Conservation (phyloP, 2,329 filamentous ascomycete species). For the Colletotrichum noveboracense region DNA sequence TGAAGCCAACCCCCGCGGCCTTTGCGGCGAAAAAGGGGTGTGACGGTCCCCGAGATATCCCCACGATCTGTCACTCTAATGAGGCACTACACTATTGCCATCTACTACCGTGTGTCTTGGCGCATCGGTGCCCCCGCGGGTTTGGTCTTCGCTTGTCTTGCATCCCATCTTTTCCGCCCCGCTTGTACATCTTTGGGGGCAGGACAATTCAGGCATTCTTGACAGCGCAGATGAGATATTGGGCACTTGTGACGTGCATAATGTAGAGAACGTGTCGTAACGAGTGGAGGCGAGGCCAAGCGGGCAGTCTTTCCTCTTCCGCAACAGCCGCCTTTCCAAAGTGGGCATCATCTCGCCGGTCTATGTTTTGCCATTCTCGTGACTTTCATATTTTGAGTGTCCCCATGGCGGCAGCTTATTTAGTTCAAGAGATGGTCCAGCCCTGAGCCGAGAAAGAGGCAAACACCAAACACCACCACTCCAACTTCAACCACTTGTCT, state of each 20-base stretch:
- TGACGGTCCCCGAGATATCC: slow-evolving; percentile 6
- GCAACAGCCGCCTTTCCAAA: not conserved
- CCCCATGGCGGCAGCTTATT: not conserved
- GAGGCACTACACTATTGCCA: not conserved
- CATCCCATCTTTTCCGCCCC: not conserved
- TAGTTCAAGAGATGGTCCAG: not conserved
- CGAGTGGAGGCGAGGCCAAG: not conserved
- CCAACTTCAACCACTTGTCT: not conserved
- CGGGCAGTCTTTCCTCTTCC: slow-evolving; percentile 3
- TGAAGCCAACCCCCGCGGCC: not conserved
- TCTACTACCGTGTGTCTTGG: not conserved
- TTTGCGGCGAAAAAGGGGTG: not conserved
- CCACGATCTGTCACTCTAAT: not conserved
- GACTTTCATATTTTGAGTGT: not conserved
- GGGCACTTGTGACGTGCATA: not conserved
- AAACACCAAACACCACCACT: not conserved
- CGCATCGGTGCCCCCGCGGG: not conserved
- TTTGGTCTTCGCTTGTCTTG: not conserved
- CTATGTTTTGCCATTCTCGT: not conserved
- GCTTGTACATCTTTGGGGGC: not conserved
- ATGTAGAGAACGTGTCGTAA: slow-evolving; percentile 6
- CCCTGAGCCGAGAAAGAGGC: not conserved
- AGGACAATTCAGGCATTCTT: not conserved
- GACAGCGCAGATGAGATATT: not conserved
- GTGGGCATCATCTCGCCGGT: not conserved